Base-by-base conservation (phyloP, 1,139 yeast genomes). In the Hansenula sp. region DNA sequence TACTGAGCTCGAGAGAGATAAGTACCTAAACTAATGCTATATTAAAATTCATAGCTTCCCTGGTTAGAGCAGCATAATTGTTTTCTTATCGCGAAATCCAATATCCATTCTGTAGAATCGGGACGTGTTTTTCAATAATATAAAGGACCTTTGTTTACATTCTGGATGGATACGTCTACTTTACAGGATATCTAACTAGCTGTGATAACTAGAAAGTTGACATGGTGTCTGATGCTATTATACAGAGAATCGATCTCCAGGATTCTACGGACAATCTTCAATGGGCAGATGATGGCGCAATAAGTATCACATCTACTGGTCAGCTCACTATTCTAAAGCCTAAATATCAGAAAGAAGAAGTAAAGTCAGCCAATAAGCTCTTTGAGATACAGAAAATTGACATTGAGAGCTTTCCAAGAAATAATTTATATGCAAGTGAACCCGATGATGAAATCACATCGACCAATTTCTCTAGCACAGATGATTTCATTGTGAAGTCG, bases 201-300 rank as follows among this genome's bases (percentile, higher is more conserved):
- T n/a, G n/a, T n/a, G n/a, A n/a, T n/a, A n/a, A n/a, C n/a, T n/a
- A n/a, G n/a, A n/a, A 4, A 24, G 12, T 8, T 6, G 13, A 2
- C 8, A 36, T 32, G 42, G 39, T 35, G 16, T 35, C 27, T 3
- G 51, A 47, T 19, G 38, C 40, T 11, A 25, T 25, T 1, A 14
- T 54, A 9, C 39, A 45, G 14, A 40, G 58, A 29, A 37, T 39
- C 0, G 58, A 54, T 16, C 40, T 53, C 5, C 18, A 25, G 1
- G 38, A 39, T 2, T 36, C 40, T 6, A 10, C 34, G 19, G 46
- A 49, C 16, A 42, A 34, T 1, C 29, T 53, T 1, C 32, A 40
- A 14, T 55, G 59, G 59, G 30, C 53, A 1, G 43, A 47, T 2
- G 51, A 51, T 32, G 59, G 59, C 1, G 43, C 50, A n/a, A 20